Conservation (phyloP, 805 yeast species). For the Lachancea fermentati region DNA sequence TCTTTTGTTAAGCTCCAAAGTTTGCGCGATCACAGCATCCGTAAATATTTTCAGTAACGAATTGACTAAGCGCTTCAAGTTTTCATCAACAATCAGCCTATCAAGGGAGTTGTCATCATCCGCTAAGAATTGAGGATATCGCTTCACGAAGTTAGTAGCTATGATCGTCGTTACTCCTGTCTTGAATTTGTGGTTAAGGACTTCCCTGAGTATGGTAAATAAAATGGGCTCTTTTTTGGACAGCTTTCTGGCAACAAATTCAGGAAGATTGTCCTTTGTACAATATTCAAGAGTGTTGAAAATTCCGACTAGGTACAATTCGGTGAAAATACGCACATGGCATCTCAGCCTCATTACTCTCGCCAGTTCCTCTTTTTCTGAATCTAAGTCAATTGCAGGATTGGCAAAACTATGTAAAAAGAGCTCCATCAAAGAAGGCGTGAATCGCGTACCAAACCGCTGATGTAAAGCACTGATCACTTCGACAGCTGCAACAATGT, state of each 20-base stretch:
- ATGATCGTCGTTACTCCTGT: conserved; percentile 33
- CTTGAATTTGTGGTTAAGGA: conserved; percentile 37
- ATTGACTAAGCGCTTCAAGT: conserved; percentile 26
- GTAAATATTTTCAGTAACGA: conserved; percentile 40
- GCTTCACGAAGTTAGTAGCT: conserved; percentile 45
- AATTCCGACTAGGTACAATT: conserved; percentile 53
- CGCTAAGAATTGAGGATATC: conserved; percentile 37
- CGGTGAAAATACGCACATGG: conserved; percentile 48
- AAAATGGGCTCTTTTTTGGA: conserved; percentile 37
- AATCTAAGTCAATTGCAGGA: conserved; percentile 21
- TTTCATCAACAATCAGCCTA: conserved; percentile 24
- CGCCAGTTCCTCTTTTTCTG: conserved; percentile 41
- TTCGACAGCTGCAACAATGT: conserved; percentile 58
- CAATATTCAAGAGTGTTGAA: conserved; percentile 43
- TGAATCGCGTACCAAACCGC: conserved; percentile 52
- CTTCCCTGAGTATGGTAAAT: conserved; percentile 40
- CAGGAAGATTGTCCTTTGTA: conserved; percentile 38
- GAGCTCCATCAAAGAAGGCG: conserved; percentile 42
- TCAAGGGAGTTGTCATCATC: conserved; percentile 25
- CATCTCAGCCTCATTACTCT: conserved; percentile 40
- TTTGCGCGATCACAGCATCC: conserved; percentile 36
- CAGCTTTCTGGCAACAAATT: conserved; percentile 35
- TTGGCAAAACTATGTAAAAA: conserved; percentile 38
- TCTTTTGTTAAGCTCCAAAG: conserved; percentile 35
- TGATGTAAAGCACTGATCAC: conserved; percentile 72